These are phyloP conservation scores for Fusarium sp. DNA, from an alignment of 2,329 filamentous ascomycete species.

Conservation along the genomic window DNA sequence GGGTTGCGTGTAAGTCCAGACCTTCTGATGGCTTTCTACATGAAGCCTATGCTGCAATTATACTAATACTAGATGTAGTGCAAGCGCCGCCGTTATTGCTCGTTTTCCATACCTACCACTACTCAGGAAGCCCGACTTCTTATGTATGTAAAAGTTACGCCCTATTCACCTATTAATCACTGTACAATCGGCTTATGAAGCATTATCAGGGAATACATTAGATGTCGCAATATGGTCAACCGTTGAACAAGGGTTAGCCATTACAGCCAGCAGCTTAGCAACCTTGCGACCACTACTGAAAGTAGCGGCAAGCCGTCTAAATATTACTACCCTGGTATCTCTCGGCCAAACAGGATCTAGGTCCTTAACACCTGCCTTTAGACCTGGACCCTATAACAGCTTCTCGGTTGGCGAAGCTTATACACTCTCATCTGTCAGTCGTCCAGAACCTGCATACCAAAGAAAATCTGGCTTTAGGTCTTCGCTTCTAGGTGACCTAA, in stretches of 20 bases:
- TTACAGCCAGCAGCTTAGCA: slow-evolving; percentile 58
- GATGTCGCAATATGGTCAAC: slow-evolving; percentile 61
- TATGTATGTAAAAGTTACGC: slow-evolving; percentile 47
- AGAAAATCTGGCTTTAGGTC: not conserved
- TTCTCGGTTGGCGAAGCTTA: slow-evolving; percentile 8
- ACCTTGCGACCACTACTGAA: slow-evolving; percentile 58
- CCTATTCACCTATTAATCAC: accelerated
- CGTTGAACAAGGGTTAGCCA: slow-evolving; percentile 58
- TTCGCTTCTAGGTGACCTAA: not conserved
- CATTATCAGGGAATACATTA: slow-evolving; percentile 49
- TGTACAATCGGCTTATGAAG: not conserved
- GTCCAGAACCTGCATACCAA: not conserved
- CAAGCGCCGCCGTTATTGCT: slow-evolving; percentile 56
- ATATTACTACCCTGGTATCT: slow-evolving; percentile 25
- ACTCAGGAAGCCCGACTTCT: slow-evolving; percentile 54
- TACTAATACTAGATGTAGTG: slow-evolving; percentile 43
- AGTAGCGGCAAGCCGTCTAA: slow-evolving; percentile 20
- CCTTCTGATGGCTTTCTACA: not conserved
- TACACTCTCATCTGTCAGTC: slow-evolving; percentile 17
- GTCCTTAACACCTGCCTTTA: slow-evolving; percentile 4
- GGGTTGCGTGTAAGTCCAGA: slow-evolving; percentile 59
- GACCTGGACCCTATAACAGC: slow-evolving; percentile 25
- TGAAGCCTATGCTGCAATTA: accelerated
- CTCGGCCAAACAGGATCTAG: slow-evolving; percentile 14
- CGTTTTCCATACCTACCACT: slow-evolving; percentile 53